Conservation (phyloP, 495 filamentous ascomycete genomes). For the Thermothielavioides terrestris region DNA sequence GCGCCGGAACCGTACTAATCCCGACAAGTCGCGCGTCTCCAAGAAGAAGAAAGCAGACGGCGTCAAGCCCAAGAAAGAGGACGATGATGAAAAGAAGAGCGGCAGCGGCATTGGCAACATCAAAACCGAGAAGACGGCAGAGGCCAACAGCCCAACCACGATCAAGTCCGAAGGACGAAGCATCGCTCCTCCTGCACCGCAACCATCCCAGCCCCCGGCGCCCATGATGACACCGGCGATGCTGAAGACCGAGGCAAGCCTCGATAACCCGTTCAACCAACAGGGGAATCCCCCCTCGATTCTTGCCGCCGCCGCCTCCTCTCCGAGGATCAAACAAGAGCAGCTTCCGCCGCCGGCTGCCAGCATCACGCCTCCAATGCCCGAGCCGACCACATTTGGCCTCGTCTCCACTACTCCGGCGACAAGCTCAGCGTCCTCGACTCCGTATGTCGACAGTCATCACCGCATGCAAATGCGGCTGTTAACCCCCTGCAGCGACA, state of each 20-base stretch:
- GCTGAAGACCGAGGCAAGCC: slow-evolving; percentile 3
- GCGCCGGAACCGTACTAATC: slow-evolving; percentile 30
- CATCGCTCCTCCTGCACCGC: neutral
- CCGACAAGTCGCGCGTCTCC: slow-evolving; percentile 25
- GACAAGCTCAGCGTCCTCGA: slow-evolving; percentile 12
- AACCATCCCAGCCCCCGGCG: slow-evolving; percentile 3
- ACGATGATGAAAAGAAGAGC: slow-evolving; percentile 19
- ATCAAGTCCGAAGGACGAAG: slow-evolving; percentile 7
- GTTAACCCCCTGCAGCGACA: slow-evolving; percentile 40
- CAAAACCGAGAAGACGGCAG: slow-evolving; percentile 21
- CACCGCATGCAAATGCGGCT: slow-evolving; percentile 22
- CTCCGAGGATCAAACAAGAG: slow-evolving; percentile 33
- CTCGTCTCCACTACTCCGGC: slow-evolving; percentile 3
- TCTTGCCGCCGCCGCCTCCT: slow-evolving; percentile 1
- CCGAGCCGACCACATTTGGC: neutral
- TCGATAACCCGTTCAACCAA: neutral
- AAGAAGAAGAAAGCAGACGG: slow-evolving; percentile 36
- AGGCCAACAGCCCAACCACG: slow-evolving; percentile 2
- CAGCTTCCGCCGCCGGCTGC: neutral
- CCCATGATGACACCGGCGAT: slow-evolving; percentile 1
- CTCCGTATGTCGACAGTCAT: slow-evolving; percentile 14
- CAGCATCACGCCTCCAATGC: neutral
- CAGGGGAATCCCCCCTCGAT: neutral
- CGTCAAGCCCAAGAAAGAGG: slow-evolving; percentile 23
- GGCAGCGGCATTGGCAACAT: slow-evolving; percentile 11